Evolutionary conservation across 192 early-diverging fungal genomes (phyloP), one percentile per base, ranked within the genome.

Genomic region (Diversispora epigaea): DNA sequence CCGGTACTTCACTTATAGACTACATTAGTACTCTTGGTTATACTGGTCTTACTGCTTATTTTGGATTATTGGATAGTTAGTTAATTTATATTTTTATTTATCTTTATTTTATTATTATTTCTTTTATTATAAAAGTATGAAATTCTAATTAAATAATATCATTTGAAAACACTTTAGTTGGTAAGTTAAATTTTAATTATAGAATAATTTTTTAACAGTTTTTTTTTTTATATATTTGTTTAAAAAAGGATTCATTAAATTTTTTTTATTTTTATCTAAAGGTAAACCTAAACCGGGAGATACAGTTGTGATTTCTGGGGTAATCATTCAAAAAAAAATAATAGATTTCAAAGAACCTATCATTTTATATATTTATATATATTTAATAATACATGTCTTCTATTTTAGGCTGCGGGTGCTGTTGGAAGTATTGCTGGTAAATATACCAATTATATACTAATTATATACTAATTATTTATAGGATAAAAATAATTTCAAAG

Each of bases 11-110:
- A 2, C 76, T 79, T 17, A 71, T 73, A 15, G 81, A 79, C 46
- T 83, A 78, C 41, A 56, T 81, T 25, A 82, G 84, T 10, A 68
- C 80, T 55, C 50, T 85, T 60, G 82, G 82, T 43, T 6, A 72
- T 41, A 82, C 83, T 25, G 83, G 81, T 12, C 17, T 86, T 65
- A 85, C 84, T 7, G 84, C 85, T 12, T 85, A 86, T 73, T 85
- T 86, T 75, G 85, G 85, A 40, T 44, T 86, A 50, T 77, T 76
- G 56, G 84, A 82, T 8, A 72, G 83, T 68, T 71, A 79, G 74
- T 75, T 75, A 63, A 65, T 40, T 46, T 67, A 65, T 57, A 77
- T 64, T 56, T 71, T 60, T 40, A 68, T 77, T 2, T 73, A 75
- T 41, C 73, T 74, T 61, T 82, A 76, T 7, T 43, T 64, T 44